Conservation (phyloP, 805 yeast species). For the Lipomyces yamanashiensis region DNA sequence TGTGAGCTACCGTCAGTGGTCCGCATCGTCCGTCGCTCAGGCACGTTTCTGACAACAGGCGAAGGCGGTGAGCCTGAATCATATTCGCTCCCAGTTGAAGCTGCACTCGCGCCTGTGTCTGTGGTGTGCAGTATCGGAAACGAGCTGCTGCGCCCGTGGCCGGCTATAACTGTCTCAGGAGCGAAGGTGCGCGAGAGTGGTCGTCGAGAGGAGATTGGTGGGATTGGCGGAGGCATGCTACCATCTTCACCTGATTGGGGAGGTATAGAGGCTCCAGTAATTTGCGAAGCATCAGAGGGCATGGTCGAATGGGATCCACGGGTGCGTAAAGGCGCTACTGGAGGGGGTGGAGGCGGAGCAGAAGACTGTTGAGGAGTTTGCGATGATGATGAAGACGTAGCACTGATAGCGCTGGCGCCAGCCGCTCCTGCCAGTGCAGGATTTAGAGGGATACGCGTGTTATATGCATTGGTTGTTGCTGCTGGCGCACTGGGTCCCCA, state of each 20-base stretch:
- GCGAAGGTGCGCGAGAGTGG: conserved; percentile 6
- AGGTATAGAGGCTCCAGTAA: background rate
- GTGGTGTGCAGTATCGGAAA: conserved; percentile 3
- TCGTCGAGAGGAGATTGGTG: conserved; percentile 27
- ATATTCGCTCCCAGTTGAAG: background rate
- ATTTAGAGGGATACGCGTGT: background rate
- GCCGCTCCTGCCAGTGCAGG: background rate
- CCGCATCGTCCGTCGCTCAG: conserved; percentile 12
- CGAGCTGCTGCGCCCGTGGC: conserved; percentile 4
- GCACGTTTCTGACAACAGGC: conserved; percentile 9
- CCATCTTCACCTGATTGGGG: background rate
- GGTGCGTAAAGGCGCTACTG: background rate
- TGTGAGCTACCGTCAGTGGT: background rate
- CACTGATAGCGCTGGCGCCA: background rate
- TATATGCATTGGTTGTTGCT: background rate
- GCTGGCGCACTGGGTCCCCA: conserved; percentile 33
- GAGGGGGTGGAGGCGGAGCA: background rate
- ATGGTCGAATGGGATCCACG: conserved; percentile 1
- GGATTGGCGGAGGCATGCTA: conserved; percentile 22
- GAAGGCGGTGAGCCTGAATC: background rate
- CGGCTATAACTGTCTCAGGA: background rate
- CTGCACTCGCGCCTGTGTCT: background rate
- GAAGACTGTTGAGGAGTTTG: background rate
- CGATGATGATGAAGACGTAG: background rate
- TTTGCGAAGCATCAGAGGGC: conserved; percentile 7